A percentile compares a stretch with the other conserved stretches of the same genome.
phyloP scores from a whole-genome alignment of 2,329 filamentous ascomycete genomes.

The Colletotrichum echinochloae region DNA sequence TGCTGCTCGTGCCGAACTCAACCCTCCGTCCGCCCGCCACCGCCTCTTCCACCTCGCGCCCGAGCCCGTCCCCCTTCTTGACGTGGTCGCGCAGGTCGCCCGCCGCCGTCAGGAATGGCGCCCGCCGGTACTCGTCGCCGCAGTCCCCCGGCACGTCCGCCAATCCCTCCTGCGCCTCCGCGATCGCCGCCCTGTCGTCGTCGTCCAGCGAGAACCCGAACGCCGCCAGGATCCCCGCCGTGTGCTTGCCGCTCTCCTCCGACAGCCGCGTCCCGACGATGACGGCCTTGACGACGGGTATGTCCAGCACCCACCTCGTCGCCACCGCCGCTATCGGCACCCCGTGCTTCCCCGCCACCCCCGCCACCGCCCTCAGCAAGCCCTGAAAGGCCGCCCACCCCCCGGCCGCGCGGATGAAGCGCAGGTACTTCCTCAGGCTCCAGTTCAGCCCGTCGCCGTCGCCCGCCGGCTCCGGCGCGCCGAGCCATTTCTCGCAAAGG shows the following conservation, averaged over 20 bases:
- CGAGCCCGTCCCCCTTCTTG: neutral
- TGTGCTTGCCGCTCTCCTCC: conserved; percentile 43
- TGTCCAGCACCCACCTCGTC: conserved; percentile 62
- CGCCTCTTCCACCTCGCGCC: conserved; percentile 15
- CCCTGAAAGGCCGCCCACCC: conserved; percentile 61
- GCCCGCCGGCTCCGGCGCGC: conserved; percentile 34
- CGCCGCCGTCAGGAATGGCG: conserved; percentile 29
- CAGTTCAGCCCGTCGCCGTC: conserved; percentile 39
- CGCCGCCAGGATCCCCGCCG: conserved; percentile 45
- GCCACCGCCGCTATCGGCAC: conserved; percentile 61
- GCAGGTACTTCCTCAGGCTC: conserved; percentile 49
- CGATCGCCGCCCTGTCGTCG: conserved; percentile 41
- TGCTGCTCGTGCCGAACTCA: conserved; percentile 18
- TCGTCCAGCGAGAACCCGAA: conserved; percentile 43
- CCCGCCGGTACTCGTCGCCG: conserved; percentile 44
- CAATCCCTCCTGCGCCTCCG: conserved; percentile 33
- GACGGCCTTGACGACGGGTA: conserved; percentile 60
- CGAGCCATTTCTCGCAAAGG: conserved; percentile 44
- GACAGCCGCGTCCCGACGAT: conserved; percentile 52
- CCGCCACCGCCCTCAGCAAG: conserved; percentile 51
- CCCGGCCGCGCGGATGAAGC: conserved; percentile 51
- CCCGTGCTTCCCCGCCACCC: conserved; percentile 54
- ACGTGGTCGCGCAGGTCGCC: conserved; percentile 24
- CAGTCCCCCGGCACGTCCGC: conserved; percentile 45
- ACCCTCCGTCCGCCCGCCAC: conserved; percentile 15